Base-by-base conservation (phyloP, 257 asterid genomes). In the Primulina eburnea region DNA sequence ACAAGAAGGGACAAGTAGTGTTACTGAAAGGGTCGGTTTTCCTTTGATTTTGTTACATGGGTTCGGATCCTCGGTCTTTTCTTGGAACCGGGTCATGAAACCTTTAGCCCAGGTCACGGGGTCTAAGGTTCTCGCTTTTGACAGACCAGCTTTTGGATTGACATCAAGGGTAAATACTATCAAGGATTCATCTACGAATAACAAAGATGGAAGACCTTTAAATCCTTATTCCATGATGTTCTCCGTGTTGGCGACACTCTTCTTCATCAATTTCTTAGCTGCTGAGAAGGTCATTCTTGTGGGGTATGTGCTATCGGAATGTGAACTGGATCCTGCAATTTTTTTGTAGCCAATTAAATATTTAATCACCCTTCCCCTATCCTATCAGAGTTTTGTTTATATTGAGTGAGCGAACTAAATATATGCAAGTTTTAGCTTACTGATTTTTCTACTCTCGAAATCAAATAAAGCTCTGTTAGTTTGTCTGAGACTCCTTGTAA, bases 61-160 rank as follows among this genome's bases (percentile, higher is more conserved):
- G 4, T 90, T 93, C 80, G 99, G 97, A 73, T 95, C 99, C 80
- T 93, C 99, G 2, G 76, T 82, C 59, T 93, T 83, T 74, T 89
- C 99, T 3, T 93, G 99, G 99, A 75, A 72, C 77, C 86, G 88
- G 55, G 96, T 79, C 38, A 83, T 91, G 96, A 89, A 90, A 68
- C 89, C 88, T 67, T 77, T 93, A 71, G 87, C 96, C 2, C 75
- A 17, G 59, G 76, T 69, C 56, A 73, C 76, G 35, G 86, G 92
- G 53, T 81, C 92, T 7, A 89, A 89, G 84, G 92, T 89, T 75
- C 87, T 90, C 73, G 97, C 99, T 58, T 93, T 93, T 79, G 99
- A 93, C 71, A 86, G 99, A 77, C 99, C 99, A 12, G 97, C 97
- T 57, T 93, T 93, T 68, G 99, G 99, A 61, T 78, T 93, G 81